Base-by-base conservation (phyloP, 768 basidiomycete genomes). In the Leccinum boreale region DNA sequence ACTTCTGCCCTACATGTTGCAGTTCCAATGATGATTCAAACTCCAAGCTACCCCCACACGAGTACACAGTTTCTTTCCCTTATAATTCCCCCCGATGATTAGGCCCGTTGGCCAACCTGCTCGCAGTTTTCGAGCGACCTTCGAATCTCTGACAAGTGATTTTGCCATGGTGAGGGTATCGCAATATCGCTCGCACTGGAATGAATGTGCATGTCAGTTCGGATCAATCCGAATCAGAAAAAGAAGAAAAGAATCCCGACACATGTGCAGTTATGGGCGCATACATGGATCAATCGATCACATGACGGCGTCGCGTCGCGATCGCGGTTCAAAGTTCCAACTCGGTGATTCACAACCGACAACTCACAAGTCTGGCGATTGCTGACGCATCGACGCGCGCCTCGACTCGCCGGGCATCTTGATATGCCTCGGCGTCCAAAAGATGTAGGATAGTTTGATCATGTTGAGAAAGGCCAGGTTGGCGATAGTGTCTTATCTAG, bases 401-500 rank as follows among this genome's bases (percentile, higher is more conserved):
- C 59, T 51, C 21, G 67, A 44, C 50, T 80, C 78, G 29, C 78
- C 77, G 12, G 82, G 83, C 52, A 85, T 72, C 61, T 78, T 80
- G 55, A 85, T 77, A 55, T 75, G 76, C 60, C 73, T 75, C 45
- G 83, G 82, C 23, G 81, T 80, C 65, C 81, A 75, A 68, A 83
- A 71, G 61, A 85, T 74, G 67, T 83, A 75, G 42, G 82, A 81
- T 17, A 83, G 59, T 58, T 77, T 79, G 75, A 82, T 74, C 68
- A 70, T 70, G 53, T 3, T 29, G 14, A 11, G 29, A 15, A 48
- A 42, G 29, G 53, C 50, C 50, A 63, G 52, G 23, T 36, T 56
- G 36, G 8, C 6, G 29, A 44, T 19, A 44, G n/a, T 44, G 42
- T 19, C 42, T 42, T 10, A 19, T 42, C 9, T 42, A 42, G 42